These are phyloP conservation scores for Sanghuangporus baumii DNA, from an alignment of 1,284 basidiomycete species.

Conservation along the genomic window DNA sequence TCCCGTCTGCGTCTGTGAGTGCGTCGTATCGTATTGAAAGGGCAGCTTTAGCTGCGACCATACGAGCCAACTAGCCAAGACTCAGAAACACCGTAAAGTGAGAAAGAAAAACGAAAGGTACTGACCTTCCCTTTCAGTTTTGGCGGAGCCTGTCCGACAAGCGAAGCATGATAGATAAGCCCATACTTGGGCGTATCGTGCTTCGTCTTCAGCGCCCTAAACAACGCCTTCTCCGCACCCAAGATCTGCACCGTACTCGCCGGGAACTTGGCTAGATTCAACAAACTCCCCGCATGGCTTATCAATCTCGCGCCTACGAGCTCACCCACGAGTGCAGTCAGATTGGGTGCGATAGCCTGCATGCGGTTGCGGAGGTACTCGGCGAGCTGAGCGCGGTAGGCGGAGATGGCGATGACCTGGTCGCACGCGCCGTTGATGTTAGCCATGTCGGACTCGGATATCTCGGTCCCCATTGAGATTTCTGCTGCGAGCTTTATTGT, in stretches of 20 bases:
- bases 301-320: conserved; percentile 95
- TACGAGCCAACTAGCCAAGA: conserved; percentile 83
- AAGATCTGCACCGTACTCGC: conserved; percentile 98
- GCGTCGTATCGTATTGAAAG: conserved; percentile 97
- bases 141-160: conserved; percentile 96
- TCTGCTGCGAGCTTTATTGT: conserved; percentile 90
- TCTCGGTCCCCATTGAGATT: conserved; percentile 99
- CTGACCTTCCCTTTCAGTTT: conserved; percentile 95
- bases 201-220: conserved; percentile 97
- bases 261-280: conserved; percentile 93
- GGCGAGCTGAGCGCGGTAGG: conserved; percentile 90
- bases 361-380: conserved; percentile 97
- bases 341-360: conserved; percentile 95
- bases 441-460: conserved; percentile 90
- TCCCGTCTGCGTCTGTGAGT: conserved; percentile 87
- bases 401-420: conserved; percentile 94
- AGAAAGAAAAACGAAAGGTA: neutral
- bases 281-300: conserved; percentile 92
- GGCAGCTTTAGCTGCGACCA: conserved; percentile 97
- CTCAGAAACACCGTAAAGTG: conserved; percentile 7
- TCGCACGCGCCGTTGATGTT: conserved; percentile 96
- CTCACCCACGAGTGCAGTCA: conserved; percentile 94
- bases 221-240: conserved; percentile 97
- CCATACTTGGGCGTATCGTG: conserved; percentile 88
- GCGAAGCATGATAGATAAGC: conserved; percentile 59